A percentile compares a stretch with the other conserved stretches of the same genome.
phyloP scores from a whole-genome alignment of 148 eudicot genomes.

The Rhododendron henanense region DNA sequence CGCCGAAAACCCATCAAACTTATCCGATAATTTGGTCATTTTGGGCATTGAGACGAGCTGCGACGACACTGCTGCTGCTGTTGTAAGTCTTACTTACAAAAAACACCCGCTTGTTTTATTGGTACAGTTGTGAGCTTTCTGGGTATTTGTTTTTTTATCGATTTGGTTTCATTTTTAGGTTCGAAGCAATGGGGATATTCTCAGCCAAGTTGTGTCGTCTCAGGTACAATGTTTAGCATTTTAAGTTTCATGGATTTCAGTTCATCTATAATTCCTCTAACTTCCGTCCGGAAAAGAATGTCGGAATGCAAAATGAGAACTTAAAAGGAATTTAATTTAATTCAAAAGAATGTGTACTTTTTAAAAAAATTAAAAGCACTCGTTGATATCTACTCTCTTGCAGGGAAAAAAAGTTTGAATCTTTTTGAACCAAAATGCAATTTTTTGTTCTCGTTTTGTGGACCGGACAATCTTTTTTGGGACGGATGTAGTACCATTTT shows the following conservation, averaged over 20 bases:
- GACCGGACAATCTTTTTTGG: neutral
- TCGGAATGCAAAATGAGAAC: neutral
- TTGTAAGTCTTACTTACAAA: conserved; percentile 39
- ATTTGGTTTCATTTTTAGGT: conserved; percentile 40
- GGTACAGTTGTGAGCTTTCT: conserved; percentile 8
- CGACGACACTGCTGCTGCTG: conserved; percentile 90
- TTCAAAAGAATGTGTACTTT: neutral
- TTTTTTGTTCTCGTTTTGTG: neutral
- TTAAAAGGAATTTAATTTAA: neutral
- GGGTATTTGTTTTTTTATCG: neutral
- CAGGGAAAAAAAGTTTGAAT: no score
- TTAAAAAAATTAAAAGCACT: neutral
- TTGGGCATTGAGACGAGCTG: conserved; percentile 90
- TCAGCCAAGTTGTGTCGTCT: conserved; percentile 92
- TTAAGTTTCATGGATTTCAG: neutral
- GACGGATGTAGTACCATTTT: neutral
- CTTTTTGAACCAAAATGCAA: neutral
- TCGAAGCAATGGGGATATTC: conserved; percentile 80
- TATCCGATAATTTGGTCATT: conserved; percentile 45
- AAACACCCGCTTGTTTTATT: neutral
- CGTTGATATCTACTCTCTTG: neutral
- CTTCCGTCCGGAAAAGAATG: neutral
- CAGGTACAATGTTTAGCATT: conserved; percentile 50
- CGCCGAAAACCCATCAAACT: neutral
- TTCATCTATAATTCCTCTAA: neutral